A percentile compares a stretch with the other conserved stretches of the same genome.
Conservation (phyloP, 805 yeast species). For the Nakazawaea molendinolei region DNA sequence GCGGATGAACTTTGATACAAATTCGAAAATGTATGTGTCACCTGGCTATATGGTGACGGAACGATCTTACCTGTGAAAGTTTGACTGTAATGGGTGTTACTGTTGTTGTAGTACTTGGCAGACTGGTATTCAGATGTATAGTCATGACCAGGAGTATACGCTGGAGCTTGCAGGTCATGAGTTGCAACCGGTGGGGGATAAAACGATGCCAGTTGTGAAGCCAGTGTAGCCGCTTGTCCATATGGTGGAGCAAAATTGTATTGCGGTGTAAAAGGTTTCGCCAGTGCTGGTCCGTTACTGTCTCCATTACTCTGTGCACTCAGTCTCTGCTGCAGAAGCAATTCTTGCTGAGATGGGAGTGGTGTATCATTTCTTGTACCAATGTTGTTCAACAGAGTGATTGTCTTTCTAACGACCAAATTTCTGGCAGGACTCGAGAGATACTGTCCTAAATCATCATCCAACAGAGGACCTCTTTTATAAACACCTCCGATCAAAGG, state of each 20-base stretch:
- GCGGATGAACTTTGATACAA: constrained; percentile 7
- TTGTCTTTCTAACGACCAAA: constrained; percentile 15
- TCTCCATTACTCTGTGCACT: constrained; percentile 1
- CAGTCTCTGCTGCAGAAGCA: constrained; percentile 2
- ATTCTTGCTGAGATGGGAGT: constrained; percentile 3
- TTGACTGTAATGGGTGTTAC: not conserved
- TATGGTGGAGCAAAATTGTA: constrained; percentile 18
- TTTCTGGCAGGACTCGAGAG: constrained; percentile 21
- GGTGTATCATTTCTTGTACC: constrained; percentile 9
- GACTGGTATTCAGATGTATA: not conserved
- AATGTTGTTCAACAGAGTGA: constrained; percentile 10
- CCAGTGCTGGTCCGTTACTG: not conserved
- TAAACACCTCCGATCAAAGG: constrained; percentile 93
- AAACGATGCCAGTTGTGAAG: no score
- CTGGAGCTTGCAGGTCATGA: no score
- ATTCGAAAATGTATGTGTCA: constrained; percentile 5
- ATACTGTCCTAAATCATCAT: constrained; percentile 80
- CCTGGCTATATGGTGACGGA: constrained; percentile 8
- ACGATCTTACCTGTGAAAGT: constrained; percentile 7
- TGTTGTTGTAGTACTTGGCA: not conserved
- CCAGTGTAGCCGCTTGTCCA: no score
- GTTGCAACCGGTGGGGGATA: no score
- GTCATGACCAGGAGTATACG: constrained; percentile 22
- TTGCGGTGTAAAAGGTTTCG: constrained; percentile 20
- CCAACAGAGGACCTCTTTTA: constrained; percentile 62